Evolutionary conservation across 228 moss, liverwort and hornwort species (phyloP), one percentile per base, ranked within the genome.

Genomic region (Sphagnum fallax): DNA sequence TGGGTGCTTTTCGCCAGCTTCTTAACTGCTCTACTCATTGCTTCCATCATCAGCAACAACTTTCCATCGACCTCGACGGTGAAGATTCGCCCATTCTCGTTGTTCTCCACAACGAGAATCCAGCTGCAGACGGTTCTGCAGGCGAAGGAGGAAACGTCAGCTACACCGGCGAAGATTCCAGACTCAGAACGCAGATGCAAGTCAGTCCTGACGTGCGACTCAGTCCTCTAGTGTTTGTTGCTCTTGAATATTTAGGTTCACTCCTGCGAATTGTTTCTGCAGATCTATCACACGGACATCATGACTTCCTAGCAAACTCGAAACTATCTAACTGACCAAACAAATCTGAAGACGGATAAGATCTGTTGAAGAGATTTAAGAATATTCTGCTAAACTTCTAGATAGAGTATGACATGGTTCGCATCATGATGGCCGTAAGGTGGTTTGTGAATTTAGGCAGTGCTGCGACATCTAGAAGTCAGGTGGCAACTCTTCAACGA

Each of bases 401-500:
- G 32, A 32, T 32, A 32, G 32, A 32, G 32, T 32, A 32, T 32
- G 32, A 32, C 0, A 15, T 16, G 8, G 47, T 9, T 49, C 67
- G 6, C 13, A 6, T 11, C 47, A 47, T 63, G 15, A 16, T 9
- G 8, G 32, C 6, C 15, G 15, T 16, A 9, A 63, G 63, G 47
- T 18, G 32, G 8, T 9, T 64, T 69, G 50, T 47, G 1, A 32
- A 1, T 4, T 12, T 81, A 93, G 77, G 82, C 88, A 47, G 83
- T 97, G 15, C 83, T 93, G 65, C 91, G 91, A 52, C 91, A 93
- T 67, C 82, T 97, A 60, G 89, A 97, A 78, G 91, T 93, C 6
- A 73, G 90, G 77, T 97, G 91, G 96, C 93, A 97, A 53, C 89
- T 93, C 51, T 97, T 97, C 70, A 85, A 93, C 62, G 96, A 93